Evolutionary conservation across 441 rosid species (phyloP).

Genomic region (Euphorbia schlechtendalii): DNA sequence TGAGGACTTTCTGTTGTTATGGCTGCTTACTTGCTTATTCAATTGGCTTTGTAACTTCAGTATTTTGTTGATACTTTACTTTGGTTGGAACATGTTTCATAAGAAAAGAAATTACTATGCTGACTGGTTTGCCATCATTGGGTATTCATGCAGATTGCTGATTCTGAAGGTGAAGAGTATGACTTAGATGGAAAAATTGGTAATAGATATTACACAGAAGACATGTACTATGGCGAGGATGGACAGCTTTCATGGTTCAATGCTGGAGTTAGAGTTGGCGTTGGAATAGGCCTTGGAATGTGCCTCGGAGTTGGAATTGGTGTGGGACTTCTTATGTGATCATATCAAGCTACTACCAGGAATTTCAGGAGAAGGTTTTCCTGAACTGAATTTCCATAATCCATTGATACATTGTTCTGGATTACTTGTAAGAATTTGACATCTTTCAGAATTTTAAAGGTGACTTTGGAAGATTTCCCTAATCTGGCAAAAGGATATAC

Average conservation of each 20-base stretch:
- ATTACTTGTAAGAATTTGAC: not conserved
- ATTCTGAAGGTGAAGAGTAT: too few species aligned
- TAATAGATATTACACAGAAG: conserved; percentile 43
- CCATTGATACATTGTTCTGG: not conserved
- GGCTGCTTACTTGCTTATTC: not conserved
- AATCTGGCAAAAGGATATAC: conserved; percentile 10
- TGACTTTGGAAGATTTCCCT: conserved; percentile 22
- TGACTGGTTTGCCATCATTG: too few species aligned
- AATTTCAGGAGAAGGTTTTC: conserved; percentile 82
- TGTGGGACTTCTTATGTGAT: conserved; percentile 86
- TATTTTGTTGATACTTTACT: conserved; percentile 3
- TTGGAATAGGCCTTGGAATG: conserved; percentile 97
- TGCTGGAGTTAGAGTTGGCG: too few species aligned
- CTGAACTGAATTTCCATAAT: conserved; percentile 22
- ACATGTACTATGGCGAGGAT: conserved; percentile 74
- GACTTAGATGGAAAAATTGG: too few species aligned
- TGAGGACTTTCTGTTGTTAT: conserved; percentile 2
- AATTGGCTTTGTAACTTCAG: not conserved
- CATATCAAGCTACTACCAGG: conserved; percentile 85
- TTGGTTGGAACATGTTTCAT: too few species aligned
- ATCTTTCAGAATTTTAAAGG: conserved; percentile 20
- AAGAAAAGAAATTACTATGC: too few species aligned
- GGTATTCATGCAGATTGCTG: too few species aligned
- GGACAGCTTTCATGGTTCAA: conserved; percentile 95
- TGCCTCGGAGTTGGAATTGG: conserved; percentile 91